These are phyloP conservation scores for Aspergillus sp. DNA, from an alignment of 2,329 filamentous ascomycete species.

Conservation along the genomic window DNA sequence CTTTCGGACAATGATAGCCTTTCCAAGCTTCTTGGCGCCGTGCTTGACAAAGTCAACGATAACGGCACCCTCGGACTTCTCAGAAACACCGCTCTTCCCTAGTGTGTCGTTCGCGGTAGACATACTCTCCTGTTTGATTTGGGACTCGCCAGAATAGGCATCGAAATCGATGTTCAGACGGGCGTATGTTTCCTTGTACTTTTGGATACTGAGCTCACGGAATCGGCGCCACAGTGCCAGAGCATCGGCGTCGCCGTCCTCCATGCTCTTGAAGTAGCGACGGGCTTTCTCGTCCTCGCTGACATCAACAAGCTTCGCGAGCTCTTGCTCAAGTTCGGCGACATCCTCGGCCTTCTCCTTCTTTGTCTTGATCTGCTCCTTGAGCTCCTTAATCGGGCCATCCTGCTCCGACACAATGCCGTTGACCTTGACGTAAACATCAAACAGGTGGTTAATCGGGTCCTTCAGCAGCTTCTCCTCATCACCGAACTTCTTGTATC, in stretches of 20 bases:
- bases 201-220: slow-evolving; percentile 63
- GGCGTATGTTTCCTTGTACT: slow-evolving; percentile 64
- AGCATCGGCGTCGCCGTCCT: slow-evolving; percentile 59
- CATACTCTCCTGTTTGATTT: slow-evolving; percentile 64
- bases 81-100: slow-evolving; percentile 60
- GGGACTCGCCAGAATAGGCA: slow-evolving; percentile 68
- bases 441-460: slow-evolving; percentile 64
- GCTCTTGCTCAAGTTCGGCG: slow-evolving; percentile 48
- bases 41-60: slow-evolving; percentile 71
- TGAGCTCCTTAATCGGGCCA: slow-evolving; percentile 55
- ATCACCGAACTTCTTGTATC: slow-evolving; percentile 61
- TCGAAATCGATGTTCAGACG: slow-evolving; percentile 66
- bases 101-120: slow-evolving; percentile 59
- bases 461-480: slow-evolving; percentile 61
- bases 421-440: slow-evolving; percentile 67
- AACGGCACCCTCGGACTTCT: slow-evolving; percentile 65
- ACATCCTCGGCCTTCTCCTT: slow-evolving; percentile 51
- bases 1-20: slow-evolving; percentile 65
- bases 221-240: slow-evolving; percentile 64
- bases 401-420: slow-evolving; percentile 57
- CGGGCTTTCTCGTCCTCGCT: slow-evolving; percentile 62
- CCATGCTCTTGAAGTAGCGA: slow-evolving; percentile 68
- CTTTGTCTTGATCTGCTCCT: slow-evolving; percentile 49
- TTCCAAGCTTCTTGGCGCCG: slow-evolving; percentile 65
- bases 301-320: slow-evolving; percentile 49